Base-by-base conservation (phyloP, 805 yeast species). In the Nakazawaea sp. region DNA sequence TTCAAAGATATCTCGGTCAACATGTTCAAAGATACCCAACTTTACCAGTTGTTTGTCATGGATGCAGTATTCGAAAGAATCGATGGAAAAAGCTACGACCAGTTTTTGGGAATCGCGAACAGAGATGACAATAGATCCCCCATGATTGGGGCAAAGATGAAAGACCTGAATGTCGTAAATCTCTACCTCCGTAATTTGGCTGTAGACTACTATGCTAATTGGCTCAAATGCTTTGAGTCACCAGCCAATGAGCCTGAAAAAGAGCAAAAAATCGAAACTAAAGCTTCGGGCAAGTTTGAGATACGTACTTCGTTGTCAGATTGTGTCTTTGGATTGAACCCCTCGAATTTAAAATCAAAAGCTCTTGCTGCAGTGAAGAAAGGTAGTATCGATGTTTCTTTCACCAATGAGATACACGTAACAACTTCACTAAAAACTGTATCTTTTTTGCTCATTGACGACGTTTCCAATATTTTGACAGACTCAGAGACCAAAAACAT, bases 381-480 rank as follows among this genome's bases (percentile, higher is more conserved):
- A 37, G 88, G 84, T 4, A 72, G 59, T 30, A 10, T 26, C 13
- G 28, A 26, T 13, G 7, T 26, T 6, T 56, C 73, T 5, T 82
- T 75, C 32, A 35, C 79, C 1, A 53, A 61, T 2, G 42, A 67
- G 13, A 64, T 55, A 11, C 55, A 52, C 39, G 41, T 67, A 4
- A 72, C 67, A 38, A 50, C 71, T 10, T 68, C 78, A 0, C 52
- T 81, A 6, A 64, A 79, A 31, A 64, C 70, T 4, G 51, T 77
- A 0, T 56, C 70, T 0, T 35, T 82, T 3, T 55, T 80, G 9
- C 52, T 87, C 24, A 75, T 83, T 33, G 96, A 87, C 58, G 92
- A 86, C 47, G 10, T 21, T 21, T 7, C 7, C 24, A 21, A 21
- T 21, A 21, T 21, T 10, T 21, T 21, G 24, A 21, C 24, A 7